Evolutionary conservation across 75 land plant genomes (phyloP).

Genomic region (Ceratopteris richardii): DNA sequence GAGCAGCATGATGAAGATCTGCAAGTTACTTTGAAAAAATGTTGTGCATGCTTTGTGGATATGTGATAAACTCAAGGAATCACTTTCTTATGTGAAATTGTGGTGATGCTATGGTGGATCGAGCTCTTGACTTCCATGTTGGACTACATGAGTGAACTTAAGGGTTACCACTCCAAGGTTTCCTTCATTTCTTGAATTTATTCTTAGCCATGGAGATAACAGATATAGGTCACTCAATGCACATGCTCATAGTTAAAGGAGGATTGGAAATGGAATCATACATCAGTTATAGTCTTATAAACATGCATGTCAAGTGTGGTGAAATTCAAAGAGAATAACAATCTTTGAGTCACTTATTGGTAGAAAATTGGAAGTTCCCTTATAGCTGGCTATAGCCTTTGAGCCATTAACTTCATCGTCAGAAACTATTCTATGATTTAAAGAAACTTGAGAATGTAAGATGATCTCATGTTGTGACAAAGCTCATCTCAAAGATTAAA

Average conservation of each 20-base stretch:
- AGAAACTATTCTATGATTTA: neutral
- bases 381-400: constrained; percentile 19
- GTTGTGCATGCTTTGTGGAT: too few relatives aligned
- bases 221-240: neutral
- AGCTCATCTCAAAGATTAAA: constrained; percentile 6
- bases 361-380: constrained; percentile 10
- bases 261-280: constrained; percentile 16
- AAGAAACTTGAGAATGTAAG: constrained; percentile 12
- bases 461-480: constrained; percentile 7
- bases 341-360: constrained; percentile 1
- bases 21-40: too few relatives aligned
- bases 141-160: too few relatives aligned
- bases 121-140: too few relatives aligned
- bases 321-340: constrained; percentile 1
- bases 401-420: constrained; percentile 10
- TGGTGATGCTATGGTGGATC: too few relatives aligned
- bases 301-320: constrained; percentile 21
- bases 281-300: constrained; percentile 9
- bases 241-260: constrained; percentile 11
- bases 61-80: too few relatives aligned
- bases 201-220: too few relatives aligned
- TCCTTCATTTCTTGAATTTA: too few relatives aligned
- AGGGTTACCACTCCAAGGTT: too few relatives aligned
- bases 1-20: too few relatives aligned
- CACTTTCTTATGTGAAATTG: too few relatives aligned